Percentiles rank a stretch among this genome's conserved stretches.
Evolutionary conservation across 129 eudicot species (phyloP).

Genomic region (Deinandra increscens): DNA sequence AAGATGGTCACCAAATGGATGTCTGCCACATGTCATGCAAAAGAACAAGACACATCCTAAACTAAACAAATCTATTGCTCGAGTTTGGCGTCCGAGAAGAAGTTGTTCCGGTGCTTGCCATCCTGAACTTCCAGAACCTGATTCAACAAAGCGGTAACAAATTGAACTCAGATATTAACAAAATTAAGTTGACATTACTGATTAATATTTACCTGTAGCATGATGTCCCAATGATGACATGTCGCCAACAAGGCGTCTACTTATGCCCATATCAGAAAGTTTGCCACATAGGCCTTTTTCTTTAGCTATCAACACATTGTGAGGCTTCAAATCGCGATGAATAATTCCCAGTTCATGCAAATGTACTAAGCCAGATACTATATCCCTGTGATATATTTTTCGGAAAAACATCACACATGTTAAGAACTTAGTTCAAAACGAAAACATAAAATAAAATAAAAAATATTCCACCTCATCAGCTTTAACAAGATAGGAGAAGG

Average conservation of each 20-base stretch:
- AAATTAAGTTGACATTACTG: conserved; percentile 18
- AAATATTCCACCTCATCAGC: conserved; percentile 68
- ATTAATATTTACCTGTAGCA: conserved; percentile 93
- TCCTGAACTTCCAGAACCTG: conserved; percentile 95
- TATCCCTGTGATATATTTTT: conserved; percentile 53
- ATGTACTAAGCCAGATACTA: conserved; percentile 79
- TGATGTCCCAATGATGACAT: conserved; percentile 86
- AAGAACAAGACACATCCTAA: conserved; percentile 83
- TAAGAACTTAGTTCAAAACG: background rate
- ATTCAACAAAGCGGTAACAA: conserved; percentile 1
- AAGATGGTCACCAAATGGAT: conserved; percentile 86
- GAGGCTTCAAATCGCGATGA: conserved; percentile 92
- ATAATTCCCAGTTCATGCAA: conserved; percentile 86
- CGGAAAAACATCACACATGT: conserved; percentile 1
- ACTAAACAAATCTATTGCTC: conserved; percentile 89
- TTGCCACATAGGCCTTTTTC: conserved; percentile 61
- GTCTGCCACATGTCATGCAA: conserved; percentile 92
- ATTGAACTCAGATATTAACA: background rate
- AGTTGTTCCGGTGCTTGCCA: conserved; percentile 99
- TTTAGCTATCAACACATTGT: conserved; percentile 73
- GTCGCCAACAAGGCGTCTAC: conserved; percentile 85
- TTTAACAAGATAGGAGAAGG: conserved; percentile 73
- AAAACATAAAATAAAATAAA: too few relatives aligned
- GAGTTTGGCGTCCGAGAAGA: conserved; percentile 88
- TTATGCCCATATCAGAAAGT: conserved; percentile 98